phyloP scores from a whole-genome alignment of 202 grass and related monocot species.

The Cymbopogon flexuosus region DNA sequence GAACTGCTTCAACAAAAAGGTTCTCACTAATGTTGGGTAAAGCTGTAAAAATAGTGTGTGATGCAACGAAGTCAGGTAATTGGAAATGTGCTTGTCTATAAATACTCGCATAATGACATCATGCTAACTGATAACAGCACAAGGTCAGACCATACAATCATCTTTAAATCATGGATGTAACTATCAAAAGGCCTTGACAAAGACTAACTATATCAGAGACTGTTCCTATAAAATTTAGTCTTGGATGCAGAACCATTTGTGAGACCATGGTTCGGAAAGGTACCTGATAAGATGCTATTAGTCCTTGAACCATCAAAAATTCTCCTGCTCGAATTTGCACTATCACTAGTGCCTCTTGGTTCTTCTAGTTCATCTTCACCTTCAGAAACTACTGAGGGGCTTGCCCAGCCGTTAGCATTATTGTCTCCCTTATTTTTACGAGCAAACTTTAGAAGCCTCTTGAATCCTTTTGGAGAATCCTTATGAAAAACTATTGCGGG shows the following conservation, averaged over 20 bases:
- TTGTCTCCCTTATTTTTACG: conserved; percentile 88
- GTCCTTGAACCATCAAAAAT: conserved; percentile 56
- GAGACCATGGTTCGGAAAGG: not conserved
- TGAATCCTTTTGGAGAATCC: conserved; percentile 93
- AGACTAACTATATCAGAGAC: not conserved
- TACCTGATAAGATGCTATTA: conserved; percentile 77
- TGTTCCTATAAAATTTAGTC: not conserved
- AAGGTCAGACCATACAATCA: not conserved
- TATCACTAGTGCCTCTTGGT: conserved; percentile 53
- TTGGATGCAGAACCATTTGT: not conserved
- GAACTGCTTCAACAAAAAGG: not conserved
- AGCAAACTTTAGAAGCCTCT: conserved; percentile 94
- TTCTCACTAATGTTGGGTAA: not conserved
- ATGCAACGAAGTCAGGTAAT: not conserved
- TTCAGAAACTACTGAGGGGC: conserved; percentile 80
- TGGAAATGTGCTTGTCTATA: not conserved
- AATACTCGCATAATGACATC: not conserved
- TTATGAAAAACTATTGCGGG: conserved; percentile 93
- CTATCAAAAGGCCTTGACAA: not conserved
- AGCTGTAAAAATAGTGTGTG: not conserved
- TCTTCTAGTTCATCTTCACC: conserved; percentile 95
- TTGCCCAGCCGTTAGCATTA: conserved; percentile 60
- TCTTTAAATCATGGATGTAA: not conserved
- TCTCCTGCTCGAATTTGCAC: conserved; percentile 58
- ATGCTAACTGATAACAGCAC: not conserved